Base-by-base conservation (phyloP, 768 basidiomycete genomes). In the Xerocomus spinulosus region DNA sequence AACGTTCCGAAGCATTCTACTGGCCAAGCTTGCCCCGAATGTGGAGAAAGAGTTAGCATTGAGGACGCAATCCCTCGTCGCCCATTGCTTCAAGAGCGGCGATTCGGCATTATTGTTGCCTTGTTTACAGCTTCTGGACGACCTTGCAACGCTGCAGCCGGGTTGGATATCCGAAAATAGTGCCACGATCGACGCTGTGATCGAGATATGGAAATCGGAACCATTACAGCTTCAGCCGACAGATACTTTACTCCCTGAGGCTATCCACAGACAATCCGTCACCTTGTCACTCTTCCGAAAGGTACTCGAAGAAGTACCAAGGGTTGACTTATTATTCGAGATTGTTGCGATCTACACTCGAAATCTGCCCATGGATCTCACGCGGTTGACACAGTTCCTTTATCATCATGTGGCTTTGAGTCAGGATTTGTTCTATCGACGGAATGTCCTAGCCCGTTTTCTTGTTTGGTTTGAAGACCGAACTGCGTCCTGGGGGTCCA, bases 251-350 rank as follows among this genome's bases (percentile, higher is more conserved):
- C 53, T 72, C 20, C 73, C 74, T 2, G 82, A 85, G 24, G 60
- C 74, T 35, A 73, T 77, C 14, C 81, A 80, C 49, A 73, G 81
- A 48, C 82, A 85, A 53, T 73, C 77, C 5, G 67, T 90, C 40
- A 75, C 92, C 56, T 68, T 92, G 33, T 75, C 80, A 5, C 81
- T 97, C 51, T 92, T 98, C 68, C 80, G 83, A 54, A 78, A 80
- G 44, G 80, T 81, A 0, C 72, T 92, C 38, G 73, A 82, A 53
- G 75, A 80, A 44, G 75, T 79, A n/a, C 80, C 83, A 35, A 85
- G 91, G 37, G 79, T 96, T 39, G 90, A 95, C 58, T 71, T 99
- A 7, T 70, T 98, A 9, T 96, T 96, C 65, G 92, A 94, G 48
- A 72, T 96, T 30, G 82, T 90, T 40, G 81, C 82, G 10, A 70